phyloP scores from a whole-genome alignment of 2,329 filamentous ascomycete species.

The Byssochlamys sp. region DNA sequence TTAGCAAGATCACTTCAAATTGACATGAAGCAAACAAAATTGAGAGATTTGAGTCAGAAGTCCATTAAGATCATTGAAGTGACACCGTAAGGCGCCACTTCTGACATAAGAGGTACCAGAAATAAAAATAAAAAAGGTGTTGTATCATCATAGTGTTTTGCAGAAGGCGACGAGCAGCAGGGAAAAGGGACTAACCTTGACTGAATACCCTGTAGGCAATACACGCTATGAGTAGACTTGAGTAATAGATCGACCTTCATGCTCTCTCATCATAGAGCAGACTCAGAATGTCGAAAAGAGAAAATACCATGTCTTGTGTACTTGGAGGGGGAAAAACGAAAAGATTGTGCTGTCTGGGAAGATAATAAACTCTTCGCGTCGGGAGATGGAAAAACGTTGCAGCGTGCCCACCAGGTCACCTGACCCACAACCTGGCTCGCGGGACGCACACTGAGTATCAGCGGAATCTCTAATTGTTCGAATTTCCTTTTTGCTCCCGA shows the following conservation, averaged over 20 bases:
- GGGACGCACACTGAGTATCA: not conserved
- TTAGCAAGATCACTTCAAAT: conserved; percentile 13
- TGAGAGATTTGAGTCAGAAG: conserved; percentile 54
- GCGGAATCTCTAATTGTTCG: not conserved
- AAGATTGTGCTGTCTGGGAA: not conserved
- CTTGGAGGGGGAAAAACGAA: not conserved
- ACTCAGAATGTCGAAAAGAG: not conserved
- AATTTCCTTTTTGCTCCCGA: not conserved
- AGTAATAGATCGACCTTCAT: not conserved
- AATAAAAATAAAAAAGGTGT: conserved; percentile 48
- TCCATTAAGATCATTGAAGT: conserved; percentile 71
- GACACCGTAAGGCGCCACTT: conserved; percentile 36
- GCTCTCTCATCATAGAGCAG: not conserved
- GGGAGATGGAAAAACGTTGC: conserved; percentile 1
- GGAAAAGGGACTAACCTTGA: conserved; percentile 15
- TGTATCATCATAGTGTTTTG: conserved; percentile 59
- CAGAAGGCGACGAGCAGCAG: conserved; percentile 6
- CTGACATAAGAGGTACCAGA: conserved; percentile 99
- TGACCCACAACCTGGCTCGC: conserved; percentile 7
- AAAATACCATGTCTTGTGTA: conserved; percentile 2
- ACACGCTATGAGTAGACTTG: not conserved
- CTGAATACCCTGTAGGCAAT: not conserved
- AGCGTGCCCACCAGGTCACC: conserved; percentile 3
- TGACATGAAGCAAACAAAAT: conserved; percentile 8
- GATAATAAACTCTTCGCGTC: not conserved